Percentiles rank a stretch among this genome's conserved stretches.
phyloP scores from a whole-genome alignment of 2,329 filamentous ascomycete genomes.

The Pseudogymnoascus sp. region DNA sequence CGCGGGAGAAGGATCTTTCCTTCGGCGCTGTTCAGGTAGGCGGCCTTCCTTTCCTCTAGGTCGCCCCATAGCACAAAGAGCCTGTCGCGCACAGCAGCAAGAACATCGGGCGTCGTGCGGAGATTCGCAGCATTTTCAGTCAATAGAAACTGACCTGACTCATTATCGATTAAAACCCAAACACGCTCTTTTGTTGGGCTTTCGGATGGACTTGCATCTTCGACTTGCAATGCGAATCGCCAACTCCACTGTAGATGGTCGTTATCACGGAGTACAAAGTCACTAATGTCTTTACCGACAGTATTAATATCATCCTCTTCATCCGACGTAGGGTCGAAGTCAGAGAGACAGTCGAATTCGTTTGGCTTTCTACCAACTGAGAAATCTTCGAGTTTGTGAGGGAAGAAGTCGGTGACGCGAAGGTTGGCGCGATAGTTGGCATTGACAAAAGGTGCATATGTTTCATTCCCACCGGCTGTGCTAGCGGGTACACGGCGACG shows the following conservation, averaged over 20 bases:
- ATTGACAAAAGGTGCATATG: constrained; percentile 65
- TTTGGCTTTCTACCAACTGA: constrained; percentile 41
- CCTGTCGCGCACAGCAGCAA: constrained; percentile 57
- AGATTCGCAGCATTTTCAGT: constrained; percentile 49
- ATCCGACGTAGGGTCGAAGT: constrained; percentile 32
- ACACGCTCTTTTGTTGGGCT: constrained; percentile 40
- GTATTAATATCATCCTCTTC: constrained; percentile 26
- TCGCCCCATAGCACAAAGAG: constrained; percentile 82
- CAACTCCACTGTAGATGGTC: constrained; percentile 39
- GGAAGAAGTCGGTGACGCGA: constrained; percentile 78
- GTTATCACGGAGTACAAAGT: constrained; percentile 12
- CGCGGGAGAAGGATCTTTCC: constrained; percentile 23
- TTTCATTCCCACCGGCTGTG: constrained; percentile 28
- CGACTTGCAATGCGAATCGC: constrained; percentile 76
- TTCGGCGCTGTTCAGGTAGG: constrained; percentile 21
- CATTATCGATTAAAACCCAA: constrained; percentile 63
- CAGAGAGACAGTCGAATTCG: constrained; percentile 48
- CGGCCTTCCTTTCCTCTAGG: constrained; percentile 62
- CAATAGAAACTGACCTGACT: constrained; percentile 50
- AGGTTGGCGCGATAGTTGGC: constrained; percentile 62
- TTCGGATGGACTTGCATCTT: constrained; percentile 51
- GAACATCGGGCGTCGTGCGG: constrained; percentile 40
- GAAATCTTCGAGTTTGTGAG: constrained; percentile 66
- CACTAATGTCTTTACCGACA: constrained; percentile 30
- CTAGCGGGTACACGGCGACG: background rate